Conservation (phyloP, 1,284 basidiomycete species). For the Ganoderma lucidum region DNA sequence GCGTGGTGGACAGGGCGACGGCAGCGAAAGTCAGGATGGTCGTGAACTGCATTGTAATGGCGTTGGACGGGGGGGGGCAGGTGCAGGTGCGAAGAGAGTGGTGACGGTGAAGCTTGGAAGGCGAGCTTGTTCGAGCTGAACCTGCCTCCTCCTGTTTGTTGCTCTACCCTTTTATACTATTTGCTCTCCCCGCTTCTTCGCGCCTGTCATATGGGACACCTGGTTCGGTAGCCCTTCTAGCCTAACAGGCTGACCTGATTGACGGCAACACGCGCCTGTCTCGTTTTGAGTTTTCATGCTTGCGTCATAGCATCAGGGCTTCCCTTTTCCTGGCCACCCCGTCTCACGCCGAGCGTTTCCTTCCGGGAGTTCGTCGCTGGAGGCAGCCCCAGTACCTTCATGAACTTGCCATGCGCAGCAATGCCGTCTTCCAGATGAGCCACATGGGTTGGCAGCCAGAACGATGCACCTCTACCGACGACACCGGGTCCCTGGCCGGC, state of each 20-base stretch:
- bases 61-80: background rate
- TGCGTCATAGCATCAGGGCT: slow-evolving; percentile 28
- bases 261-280: background rate
- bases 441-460: background rate
- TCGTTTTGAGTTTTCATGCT: slow-evolving; percentile 4
- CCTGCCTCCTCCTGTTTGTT: slow-evolving; percentile 18
- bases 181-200: background rate
- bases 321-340: slow-evolving; percentile 16
- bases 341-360: slow-evolving; percentile 23
- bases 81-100: slow-evolving; percentile 16
- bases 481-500: background rate
- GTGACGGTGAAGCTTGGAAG: slow-evolving; percentile 17
- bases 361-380: background rate
- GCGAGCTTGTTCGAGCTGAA: slow-evolving; percentile 24
- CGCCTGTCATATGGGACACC: slow-evolving; percentile 25
- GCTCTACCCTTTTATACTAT: slow-evolving; percentile 25
- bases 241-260: background rate
- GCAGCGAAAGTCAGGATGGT: slow-evolving; percentile 26
- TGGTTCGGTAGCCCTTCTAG: slow-evolving; percentile 1
- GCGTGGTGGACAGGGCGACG: slow-evolving; percentile 20
- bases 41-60: slow-evolving; percentile 26
- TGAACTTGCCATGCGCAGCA: background rate
- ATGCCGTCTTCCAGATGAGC: background rate
- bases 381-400: background rate
- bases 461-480: background rate